These are phyloP conservation scores for Emmonsia crescens DNA, from an alignment of 2,329 filamentous ascomycete genomes.

Conservation along the genomic window DNA sequence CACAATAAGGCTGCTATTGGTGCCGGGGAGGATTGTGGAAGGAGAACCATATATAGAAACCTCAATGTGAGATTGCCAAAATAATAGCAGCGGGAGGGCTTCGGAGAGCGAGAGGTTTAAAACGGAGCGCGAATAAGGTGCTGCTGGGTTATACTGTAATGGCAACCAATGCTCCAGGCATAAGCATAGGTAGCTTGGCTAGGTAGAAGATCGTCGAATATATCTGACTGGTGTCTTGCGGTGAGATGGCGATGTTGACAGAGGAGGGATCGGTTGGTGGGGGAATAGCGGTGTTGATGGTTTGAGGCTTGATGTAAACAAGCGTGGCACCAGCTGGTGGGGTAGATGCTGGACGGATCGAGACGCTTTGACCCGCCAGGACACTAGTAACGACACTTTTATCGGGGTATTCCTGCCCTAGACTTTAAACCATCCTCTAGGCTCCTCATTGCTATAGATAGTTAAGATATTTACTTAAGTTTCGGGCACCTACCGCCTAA, in stretches of 20 bases:
- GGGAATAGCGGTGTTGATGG: background rate
- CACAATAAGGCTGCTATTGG: background rate
- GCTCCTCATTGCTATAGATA: too few relatives aligned
- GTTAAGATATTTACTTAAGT: too few relatives aligned
- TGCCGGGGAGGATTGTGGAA: background rate
- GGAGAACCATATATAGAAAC: background rate
- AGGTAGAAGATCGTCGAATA: background rate
- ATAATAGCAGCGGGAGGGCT: too few relatives aligned
- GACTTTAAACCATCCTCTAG: too few relatives aligned
- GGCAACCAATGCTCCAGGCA: background rate
- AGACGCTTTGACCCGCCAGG: background rate
- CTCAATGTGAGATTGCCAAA: background rate
- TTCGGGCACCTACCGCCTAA: too few relatives aligned
- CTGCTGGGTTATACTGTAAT: background rate
- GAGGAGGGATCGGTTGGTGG: background rate
- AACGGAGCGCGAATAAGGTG: background rate
- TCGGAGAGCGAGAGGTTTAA: background rate
- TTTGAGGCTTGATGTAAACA: background rate
- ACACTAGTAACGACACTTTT: background rate
- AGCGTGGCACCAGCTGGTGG: background rate
- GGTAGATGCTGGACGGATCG: background rate
- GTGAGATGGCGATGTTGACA: background rate
- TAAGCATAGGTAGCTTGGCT: background rate
- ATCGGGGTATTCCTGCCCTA: background rate
- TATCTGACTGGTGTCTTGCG: background rate